These are phyloP conservation scores for Berberis thunbergii DNA, from an alignment of 164 flowering plant species.

Conservation along the genomic window DNA sequence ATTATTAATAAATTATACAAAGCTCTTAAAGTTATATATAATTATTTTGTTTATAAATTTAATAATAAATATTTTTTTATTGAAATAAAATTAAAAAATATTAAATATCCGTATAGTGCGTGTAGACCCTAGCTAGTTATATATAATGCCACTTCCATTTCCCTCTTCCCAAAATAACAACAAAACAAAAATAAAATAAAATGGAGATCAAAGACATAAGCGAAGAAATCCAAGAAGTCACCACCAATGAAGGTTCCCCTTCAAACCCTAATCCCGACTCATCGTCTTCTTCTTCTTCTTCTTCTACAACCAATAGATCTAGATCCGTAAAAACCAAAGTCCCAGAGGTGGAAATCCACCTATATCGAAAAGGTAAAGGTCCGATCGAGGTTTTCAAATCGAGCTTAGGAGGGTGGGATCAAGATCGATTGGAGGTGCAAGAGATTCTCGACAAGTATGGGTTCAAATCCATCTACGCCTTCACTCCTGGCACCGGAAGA, in stretches of 20 bases:
- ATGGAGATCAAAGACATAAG: conserved; percentile 7
- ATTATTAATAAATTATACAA: too few relatives aligned
- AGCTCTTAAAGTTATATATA: too few relatives aligned
- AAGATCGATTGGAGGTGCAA: conserved; percentile 42
- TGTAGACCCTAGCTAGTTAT: too few relatives aligned
- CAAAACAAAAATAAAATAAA: background rate
- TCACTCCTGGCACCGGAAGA: conserved; percentile 29
- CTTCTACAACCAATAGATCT: background rate
- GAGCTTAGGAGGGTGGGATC: conserved; percentile 51
- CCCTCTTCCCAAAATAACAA: background rate
- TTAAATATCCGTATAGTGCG: too few relatives aligned
- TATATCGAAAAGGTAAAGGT: conserved; percentile 41
- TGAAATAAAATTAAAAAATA: too few relatives aligned
- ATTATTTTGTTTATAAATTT: too few relatives aligned
- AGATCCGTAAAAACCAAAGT: conserved; percentile 30
- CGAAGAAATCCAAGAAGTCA: conserved; percentile 9
- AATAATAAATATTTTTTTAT: too few relatives aligned
- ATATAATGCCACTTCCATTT: too few relatives aligned
- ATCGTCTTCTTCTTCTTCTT: background rate
- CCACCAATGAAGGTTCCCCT: conserved; percentile 4
- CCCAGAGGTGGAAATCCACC: conserved; percentile 40
- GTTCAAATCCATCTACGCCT: conserved; percentile 41
- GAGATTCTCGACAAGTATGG: conserved; percentile 46
- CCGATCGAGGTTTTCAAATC: conserved; percentile 47
- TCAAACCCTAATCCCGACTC: conserved; percentile 5